Conservation (phyloP, 1,284 basidiomycete species). For the Coriolopsis trogii region DNA sequence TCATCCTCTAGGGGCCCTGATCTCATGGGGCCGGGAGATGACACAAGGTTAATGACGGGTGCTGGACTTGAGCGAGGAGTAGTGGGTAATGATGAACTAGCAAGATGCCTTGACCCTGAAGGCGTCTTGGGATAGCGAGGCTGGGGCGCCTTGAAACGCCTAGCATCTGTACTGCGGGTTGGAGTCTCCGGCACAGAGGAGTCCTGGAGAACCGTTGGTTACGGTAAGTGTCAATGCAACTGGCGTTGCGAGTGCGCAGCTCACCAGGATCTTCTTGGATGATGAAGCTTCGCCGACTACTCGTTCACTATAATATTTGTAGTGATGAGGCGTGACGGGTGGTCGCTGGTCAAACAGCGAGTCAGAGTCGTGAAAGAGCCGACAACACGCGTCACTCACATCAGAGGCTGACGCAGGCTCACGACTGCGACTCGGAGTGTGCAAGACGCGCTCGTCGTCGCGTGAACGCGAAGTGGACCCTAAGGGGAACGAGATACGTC, state of each 20-base stretch:
- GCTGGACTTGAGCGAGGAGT: slow-evolving; percentile 55
- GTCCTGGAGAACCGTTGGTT: slow-evolving; percentile 11
- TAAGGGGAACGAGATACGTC: slow-evolving; percentile 5
- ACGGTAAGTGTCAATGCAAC: background rate
- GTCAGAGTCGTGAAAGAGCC: background rate
- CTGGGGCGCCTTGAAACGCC: slow-evolving; percentile 22
- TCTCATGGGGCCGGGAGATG: slow-evolving; percentile 76
- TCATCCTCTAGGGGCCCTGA: slow-evolving; percentile 61
- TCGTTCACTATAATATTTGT: slow-evolving; percentile 35
- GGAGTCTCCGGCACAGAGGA: slow-evolving; percentile 21
- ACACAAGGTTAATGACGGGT: slow-evolving; percentile 68
- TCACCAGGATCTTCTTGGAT: slow-evolving; percentile 23
- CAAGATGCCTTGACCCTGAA: slow-evolving; percentile 21
- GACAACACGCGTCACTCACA: slow-evolving; percentile 35
- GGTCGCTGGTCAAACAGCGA: background rate
- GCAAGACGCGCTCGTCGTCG: slow-evolving; percentile 50
- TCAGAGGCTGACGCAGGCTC: slow-evolving; percentile 30
- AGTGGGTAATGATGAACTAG: slow-evolving; percentile 46
- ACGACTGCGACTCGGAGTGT: slow-evolving; percentile 32
- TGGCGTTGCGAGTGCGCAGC: background rate
- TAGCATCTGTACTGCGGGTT: slow-evolving; percentile 14
- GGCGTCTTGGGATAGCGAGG: slow-evolving; percentile 25
- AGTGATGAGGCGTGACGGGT: slow-evolving; percentile 37
- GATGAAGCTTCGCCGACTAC: slow-evolving; percentile 33
- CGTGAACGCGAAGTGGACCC: slow-evolving; percentile 57